phyloP scores from a whole-genome alignment of 371 early-diverging fungal genomes.

The Mucor velutinosus region DNA sequence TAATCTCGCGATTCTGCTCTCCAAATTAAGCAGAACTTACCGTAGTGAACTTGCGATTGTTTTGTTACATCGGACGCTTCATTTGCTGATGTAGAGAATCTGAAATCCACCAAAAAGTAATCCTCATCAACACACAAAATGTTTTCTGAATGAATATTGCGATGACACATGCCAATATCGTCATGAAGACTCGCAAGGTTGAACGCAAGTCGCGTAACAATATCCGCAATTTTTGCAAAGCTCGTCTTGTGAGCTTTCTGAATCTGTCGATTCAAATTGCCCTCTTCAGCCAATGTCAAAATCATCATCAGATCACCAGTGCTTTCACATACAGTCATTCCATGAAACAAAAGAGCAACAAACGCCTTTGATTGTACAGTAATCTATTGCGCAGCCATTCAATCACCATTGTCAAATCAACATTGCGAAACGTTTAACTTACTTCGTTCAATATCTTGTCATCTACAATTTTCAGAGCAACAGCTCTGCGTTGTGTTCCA shows the following conservation, averaged over 20 bases:
- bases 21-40: constrained; percentile 3
- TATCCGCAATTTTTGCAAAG: constrained; percentile 18
- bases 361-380: constrained; percentile 43
- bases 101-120: constrained; percentile 40
- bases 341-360: constrained; percentile 40
- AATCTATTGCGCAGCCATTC: constrained; percentile 20
- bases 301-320: constrained; percentile 48
- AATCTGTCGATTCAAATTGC: constrained; percentile 37
- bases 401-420: background rate
- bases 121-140: constrained; percentile 38
- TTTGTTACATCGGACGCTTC: constrained; percentile 36
- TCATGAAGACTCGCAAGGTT: constrained; percentile 43
- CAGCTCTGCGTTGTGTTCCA: constrained; percentile 25
- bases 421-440: background rate
- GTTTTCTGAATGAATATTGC: constrained; percentile 44
- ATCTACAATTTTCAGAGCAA: constrained; percentile 44
- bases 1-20: background rate
- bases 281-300: constrained; percentile 34
- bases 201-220: constrained; percentile 36
- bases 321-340: constrained; percentile 42
- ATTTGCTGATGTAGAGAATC: constrained; percentile 40
- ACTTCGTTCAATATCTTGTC: constrained; percentile 48
- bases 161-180: constrained; percentile 43
- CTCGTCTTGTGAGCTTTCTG: constrained; percentile 6
- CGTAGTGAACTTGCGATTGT: constrained; percentile 38